A percentile compares a stretch with the other conserved stretches of the same genome.
Conservation (phyloP, 768 basidiomycete genomes). For the Boletus rex-veris region DNA sequence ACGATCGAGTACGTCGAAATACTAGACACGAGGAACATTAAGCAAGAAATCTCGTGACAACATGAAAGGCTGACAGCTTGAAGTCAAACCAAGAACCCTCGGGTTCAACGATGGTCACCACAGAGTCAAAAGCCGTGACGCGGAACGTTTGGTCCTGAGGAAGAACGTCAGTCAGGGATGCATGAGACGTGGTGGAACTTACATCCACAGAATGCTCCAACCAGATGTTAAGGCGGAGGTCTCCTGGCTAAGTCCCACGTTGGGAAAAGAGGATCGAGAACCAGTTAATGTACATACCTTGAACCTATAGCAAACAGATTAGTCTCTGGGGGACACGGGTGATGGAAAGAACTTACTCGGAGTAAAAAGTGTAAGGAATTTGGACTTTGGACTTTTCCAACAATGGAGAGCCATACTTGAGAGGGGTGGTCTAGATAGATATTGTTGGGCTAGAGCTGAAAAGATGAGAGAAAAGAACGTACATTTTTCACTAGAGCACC, state of each 20-base stretch:
- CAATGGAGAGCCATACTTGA: constrained; percentile 51
- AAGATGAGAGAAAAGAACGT: constrained; percentile 16
- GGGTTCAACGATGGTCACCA: constrained; percentile 79
- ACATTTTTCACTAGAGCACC: constrained; percentile 72
- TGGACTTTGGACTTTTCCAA: constrained; percentile 55
- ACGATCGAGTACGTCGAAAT: constrained; percentile 74
- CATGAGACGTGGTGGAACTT: constrained; percentile 16
- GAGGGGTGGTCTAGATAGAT: constrained; percentile 50
- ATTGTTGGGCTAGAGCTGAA: background rate
- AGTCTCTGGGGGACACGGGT: background rate
- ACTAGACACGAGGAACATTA: constrained; percentile 23
- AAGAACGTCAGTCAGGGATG: background rate
- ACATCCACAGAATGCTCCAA: constrained; percentile 69
- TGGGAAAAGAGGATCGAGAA: background rate
- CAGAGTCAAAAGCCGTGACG: constrained; percentile 68
- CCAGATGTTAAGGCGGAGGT: constrained; percentile 71
- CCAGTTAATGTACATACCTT: constrained; percentile 41
- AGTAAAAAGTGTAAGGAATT: constrained; percentile 72
- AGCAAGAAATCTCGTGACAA: background rate
- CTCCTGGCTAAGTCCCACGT: constrained; percentile 55
- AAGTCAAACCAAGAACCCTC: constrained; percentile 73
- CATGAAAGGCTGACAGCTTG: constrained; percentile 59
- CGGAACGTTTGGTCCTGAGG: constrained; percentile 54
- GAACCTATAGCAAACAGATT: constrained; percentile 41
- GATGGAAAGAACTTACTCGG: constrained; percentile 58